These are phyloP conservation scores for Miscanthus lutarioriparius DNA, from an alignment of 176 grass and related monocot species.

Conservation along the genomic window DNA sequence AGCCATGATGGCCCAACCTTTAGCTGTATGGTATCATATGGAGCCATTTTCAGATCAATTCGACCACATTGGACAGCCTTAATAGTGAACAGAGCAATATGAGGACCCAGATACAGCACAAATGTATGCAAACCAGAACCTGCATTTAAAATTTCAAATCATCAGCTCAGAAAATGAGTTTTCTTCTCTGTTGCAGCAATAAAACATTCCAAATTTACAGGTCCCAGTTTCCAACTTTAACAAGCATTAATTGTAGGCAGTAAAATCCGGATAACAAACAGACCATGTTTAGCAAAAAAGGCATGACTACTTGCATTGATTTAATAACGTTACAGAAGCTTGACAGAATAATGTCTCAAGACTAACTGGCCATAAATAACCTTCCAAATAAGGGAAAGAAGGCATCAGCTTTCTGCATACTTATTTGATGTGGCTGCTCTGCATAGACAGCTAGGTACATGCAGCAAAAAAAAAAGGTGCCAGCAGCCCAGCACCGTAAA, in stretches of 20 bases:
- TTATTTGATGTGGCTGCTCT: not conserved
- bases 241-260: not conserved
- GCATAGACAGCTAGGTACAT: not conserved
- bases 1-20: slow-evolving; percentile 85
- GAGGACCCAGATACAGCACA: slow-evolving; percentile 93
- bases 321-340: slow-evolving; percentile 12
- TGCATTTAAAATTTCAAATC: slow-evolving; percentile 39
- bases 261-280: not conserved
- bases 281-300: not conserved
- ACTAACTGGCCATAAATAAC: not conserved
- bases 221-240: slow-evolving; percentile 3
- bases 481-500: not conserved
- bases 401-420: not conserved
- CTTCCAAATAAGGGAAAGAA: slow-evolving; percentile 3
- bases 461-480: not conserved
- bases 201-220: slow-evolving; percentile 17
- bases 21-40: slow-evolving; percentile 97
- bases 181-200: not conserved
- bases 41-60: slow-evolving; percentile 81
- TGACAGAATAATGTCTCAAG: not conserved
- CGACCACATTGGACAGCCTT: slow-evolving; percentile 95
- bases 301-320: not conserved
- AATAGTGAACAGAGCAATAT: slow-evolving; percentile 97
- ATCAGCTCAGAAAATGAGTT: slow-evolving; percentile 11
- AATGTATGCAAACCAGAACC: slow-evolving; percentile 98